A percentile compares a stretch with the other conserved stretches of the same genome.
Evolutionary conservation across 164 flowering plant genomes (phyloP).

Genomic region (Macadamia tetraphylla): DNA sequence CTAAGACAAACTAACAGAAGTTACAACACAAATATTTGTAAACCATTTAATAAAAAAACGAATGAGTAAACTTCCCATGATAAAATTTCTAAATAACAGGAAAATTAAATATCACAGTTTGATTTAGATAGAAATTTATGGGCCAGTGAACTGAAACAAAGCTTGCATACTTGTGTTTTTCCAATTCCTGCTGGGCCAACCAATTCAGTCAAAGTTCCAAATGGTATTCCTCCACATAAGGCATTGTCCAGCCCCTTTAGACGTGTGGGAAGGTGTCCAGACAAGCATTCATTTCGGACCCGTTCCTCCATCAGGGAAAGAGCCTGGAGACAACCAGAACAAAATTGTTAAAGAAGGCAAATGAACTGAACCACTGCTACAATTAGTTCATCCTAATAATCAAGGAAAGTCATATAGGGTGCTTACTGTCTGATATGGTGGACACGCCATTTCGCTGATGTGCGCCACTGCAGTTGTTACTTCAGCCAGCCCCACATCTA

Average conservation of each 20-base stretch:
- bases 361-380: neutral
- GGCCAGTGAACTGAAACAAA: neutral
- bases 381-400: conserved; percentile 1
- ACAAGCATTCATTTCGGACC: conserved; percentile 29
- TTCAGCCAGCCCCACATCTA: conserved; percentile 62
- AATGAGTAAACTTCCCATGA: too few relatives aligned
- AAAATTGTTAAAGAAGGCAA: neutral
- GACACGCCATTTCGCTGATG: conserved; percentile 59
- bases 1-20: too few relatives aligned
- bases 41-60: too few relatives aligned
- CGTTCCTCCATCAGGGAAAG: conserved; percentile 55
- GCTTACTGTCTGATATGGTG: conserved; percentile 69
- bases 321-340: conserved; percentile 39
- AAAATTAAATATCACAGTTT: neutral
- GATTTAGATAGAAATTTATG: neutral
- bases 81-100: too few relatives aligned
- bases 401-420: neutral
- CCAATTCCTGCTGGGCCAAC: conserved; percentile 94
- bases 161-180: conserved; percentile 62
- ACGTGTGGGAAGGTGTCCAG: conserved; percentile 60
- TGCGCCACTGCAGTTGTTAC: conserved; percentile 51
- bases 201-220: conserved; percentile 74
- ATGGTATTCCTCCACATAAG: conserved; percentile 82
- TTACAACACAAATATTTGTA: too few relatives aligned
- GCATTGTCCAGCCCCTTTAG: conserved; percentile 70